Conservation (phyloP, 306 rosid species). For the Oxytropis ochrocephala region DNA sequence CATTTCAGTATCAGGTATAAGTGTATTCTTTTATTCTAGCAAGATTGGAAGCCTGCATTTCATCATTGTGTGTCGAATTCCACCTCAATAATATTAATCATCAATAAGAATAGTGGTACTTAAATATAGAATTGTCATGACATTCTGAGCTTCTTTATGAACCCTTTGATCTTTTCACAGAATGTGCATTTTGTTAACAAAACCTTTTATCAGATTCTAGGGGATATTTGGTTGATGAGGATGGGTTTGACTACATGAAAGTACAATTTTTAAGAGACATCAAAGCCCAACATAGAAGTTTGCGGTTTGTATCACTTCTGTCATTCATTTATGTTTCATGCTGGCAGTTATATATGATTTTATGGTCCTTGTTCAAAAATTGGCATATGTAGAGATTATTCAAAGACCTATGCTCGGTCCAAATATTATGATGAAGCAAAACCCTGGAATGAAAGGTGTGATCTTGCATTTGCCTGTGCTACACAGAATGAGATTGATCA, state of each 20-base stretch:
- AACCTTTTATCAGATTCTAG: conserved; percentile 64
- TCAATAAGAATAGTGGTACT: not conserved
- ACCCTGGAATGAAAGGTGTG: conserved; percentile 96
- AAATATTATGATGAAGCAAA: conserved; percentile 94
- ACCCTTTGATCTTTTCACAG: not conserved
- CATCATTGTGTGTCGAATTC: not conserved
- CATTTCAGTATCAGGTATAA: conserved; percentile 76
- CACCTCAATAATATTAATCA: conserved; percentile 12
- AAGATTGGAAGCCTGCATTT: not conserved
- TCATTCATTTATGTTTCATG: conserved; percentile 4
- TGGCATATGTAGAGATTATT: conserved; percentile 73
- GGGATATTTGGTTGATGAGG: conserved; percentile 96
- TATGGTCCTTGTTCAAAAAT: conserved; percentile 19
- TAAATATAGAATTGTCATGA: not conserved
- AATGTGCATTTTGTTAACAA: conserved; percentile 12
- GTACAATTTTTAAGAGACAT: conserved; percentile 82
- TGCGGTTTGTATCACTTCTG: conserved; percentile 49
- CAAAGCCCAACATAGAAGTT: conserved; percentile 88
- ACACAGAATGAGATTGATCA: conserved; percentile 92
- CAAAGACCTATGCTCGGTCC: conserved; percentile 94
- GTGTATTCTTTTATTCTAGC: not conserved
- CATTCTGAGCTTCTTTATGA: not conserved
- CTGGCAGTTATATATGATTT: conserved; percentile 17
- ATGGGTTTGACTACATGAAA: conserved; percentile 93
- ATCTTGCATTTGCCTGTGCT: conserved; percentile 95